Conservation (phyloP, 129 eudicot genomes). For the Tanacetum coccineum region DNA sequence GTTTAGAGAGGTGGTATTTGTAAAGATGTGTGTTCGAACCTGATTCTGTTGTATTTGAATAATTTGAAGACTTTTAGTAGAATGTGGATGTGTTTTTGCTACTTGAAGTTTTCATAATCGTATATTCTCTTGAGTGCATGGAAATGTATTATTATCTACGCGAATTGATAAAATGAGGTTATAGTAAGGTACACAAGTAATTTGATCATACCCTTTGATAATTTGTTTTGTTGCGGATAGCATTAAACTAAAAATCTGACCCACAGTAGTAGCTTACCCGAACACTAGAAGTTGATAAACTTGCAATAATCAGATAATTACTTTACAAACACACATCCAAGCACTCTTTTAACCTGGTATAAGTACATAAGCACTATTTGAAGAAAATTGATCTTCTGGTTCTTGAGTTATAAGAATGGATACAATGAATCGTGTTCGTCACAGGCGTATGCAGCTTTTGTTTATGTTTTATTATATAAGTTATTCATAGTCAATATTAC, state of each 20-base stretch:
- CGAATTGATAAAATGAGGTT: too few species aligned
- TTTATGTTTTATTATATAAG: too few species aligned
- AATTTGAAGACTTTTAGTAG: not conserved
- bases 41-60: not conserved
- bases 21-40: not conserved
- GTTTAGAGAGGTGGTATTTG: not conserved
- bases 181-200: not conserved
- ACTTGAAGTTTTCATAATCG: conserved; percentile 4
- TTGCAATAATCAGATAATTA: not conserved
- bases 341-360: not conserved
- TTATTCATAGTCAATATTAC: too few species aligned
- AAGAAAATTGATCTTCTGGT: not conserved
- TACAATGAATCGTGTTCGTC: not conserved
- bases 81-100: not conserved
- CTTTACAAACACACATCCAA: not conserved
- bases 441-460: too few species aligned
- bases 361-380: not conserved
- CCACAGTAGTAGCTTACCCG: not conserved
- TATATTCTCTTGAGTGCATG: not conserved
- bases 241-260: not conserved
- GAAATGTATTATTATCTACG: too few species aligned
- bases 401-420: conserved; percentile 3
- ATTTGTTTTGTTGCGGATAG: not conserved
- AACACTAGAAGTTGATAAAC: not conserved
- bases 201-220: not conserved